Conservation (phyloP, 768 basidiomycete genomes). For the Trametopsis cervina region DNA sequence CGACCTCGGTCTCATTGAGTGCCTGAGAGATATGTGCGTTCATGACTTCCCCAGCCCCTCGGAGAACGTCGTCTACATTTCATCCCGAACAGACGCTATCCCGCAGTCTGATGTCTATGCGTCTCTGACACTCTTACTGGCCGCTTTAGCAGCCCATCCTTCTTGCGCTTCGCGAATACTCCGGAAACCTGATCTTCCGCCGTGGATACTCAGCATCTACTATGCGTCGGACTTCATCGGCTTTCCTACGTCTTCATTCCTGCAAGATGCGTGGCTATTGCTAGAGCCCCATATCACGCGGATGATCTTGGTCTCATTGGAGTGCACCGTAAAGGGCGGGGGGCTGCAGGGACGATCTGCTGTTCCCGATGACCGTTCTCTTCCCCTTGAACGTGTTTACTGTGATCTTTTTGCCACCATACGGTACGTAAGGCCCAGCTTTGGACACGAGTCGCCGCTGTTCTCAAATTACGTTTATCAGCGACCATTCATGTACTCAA, state of each 20-base stretch:
- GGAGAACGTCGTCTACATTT: conserved; percentile 1
- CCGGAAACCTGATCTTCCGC: neutral
- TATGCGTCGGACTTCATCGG: conserved; percentile 6
- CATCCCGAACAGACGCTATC: conserved; percentile 2
- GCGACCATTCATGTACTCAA: neutral
- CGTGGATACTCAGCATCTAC: conserved; percentile 3
- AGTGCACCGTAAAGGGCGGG: conserved; percentile 1
- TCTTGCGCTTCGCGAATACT: neutral
- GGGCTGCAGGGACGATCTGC: neutral
- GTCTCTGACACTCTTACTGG: conserved; percentile 4
- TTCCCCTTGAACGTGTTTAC: conserved; percentile 1
- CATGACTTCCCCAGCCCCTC: conserved; percentile 6
- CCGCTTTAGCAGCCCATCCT: neutral
- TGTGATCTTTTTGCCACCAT: neutral
- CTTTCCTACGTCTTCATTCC: neutral
- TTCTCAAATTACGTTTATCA: neutral
- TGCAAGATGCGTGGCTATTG: conserved; percentile 1
- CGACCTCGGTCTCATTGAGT: conserved; percentile 1
- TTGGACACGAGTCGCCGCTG: neutral
- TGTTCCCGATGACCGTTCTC: neutral
- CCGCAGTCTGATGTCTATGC: conserved; percentile 4
- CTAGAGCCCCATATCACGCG: neutral
- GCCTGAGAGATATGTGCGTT: neutral
- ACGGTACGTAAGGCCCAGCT: neutral
- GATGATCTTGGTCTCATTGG: conserved; percentile 3